Evolutionary conservation across 2,329 filamentous ascomycete species (phyloP).

Genomic region (Hypoxylon sp.): DNA sequence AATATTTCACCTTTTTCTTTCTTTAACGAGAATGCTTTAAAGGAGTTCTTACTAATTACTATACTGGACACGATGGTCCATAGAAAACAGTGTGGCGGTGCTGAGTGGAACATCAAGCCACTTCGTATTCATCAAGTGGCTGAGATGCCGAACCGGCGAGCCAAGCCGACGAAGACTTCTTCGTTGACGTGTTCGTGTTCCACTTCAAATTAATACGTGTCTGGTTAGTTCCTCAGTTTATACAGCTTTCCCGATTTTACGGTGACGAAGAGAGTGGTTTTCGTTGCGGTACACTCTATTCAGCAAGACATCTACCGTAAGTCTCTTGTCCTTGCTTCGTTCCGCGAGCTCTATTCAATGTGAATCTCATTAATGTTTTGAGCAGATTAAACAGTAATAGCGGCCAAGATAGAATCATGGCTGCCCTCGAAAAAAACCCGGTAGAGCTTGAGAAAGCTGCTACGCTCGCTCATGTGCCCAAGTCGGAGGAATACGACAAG

Average conservation of each 20-base stretch:
- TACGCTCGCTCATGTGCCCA: slow-evolving; percentile 30
- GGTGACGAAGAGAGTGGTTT: background rate
- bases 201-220: background rate
- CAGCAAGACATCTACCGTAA: background rate
- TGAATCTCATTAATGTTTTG: background rate
- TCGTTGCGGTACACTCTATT: background rate
- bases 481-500: slow-evolving; percentile 72
- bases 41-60: background rate
- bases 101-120: slow-evolving; percentile 4
- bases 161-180: slow-evolving; percentile 19
- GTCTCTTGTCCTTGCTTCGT: background rate
- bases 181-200: slow-evolving; percentile 25
- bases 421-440: slow-evolving; percentile 31
- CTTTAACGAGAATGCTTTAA: background rate
- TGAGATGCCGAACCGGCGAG: slow-evolving; percentile 9
- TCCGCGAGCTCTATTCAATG: background rate
- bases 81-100: slow-evolving; percentile 16
- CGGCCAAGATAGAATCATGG: slow-evolving; percentile 16
- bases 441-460: slow-evolving; percentile 31
- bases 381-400: background rate
- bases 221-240: background rate
- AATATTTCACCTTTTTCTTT: too few relatives aligned
- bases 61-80: background rate
- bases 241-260: background rate
- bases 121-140: slow-evolving; percentile 2